Evolutionary conservation across 345 rosid species (phyloP).

Genomic region (Gossypium bickii): DNA sequence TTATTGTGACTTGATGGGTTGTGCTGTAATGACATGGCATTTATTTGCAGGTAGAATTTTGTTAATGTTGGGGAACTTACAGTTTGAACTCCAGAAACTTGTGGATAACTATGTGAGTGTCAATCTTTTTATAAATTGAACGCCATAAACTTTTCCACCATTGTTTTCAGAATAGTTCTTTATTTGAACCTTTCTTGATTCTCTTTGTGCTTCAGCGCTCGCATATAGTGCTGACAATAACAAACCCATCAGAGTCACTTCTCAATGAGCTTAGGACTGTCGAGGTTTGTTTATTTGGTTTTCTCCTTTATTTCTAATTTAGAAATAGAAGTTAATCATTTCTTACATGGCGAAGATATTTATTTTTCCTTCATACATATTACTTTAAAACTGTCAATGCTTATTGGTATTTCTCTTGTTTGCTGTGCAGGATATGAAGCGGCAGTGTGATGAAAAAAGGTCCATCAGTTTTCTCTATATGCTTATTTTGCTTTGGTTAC

Average conservation of each 20-base stretch:
- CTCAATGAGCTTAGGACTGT: slow-evolving; percentile 87
- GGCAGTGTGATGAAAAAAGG: slow-evolving; percentile 68
- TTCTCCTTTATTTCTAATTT: slow-evolving; percentile 12
- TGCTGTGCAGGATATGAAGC: slow-evolving; percentile 87
- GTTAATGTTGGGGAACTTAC: slow-evolving; percentile 73
- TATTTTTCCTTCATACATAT: background rate
- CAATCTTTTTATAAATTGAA: slow-evolving; percentile 10
- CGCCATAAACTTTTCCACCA: background rate
- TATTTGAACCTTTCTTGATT: slow-evolving; percentile 8
- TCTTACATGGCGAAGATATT: background rate
- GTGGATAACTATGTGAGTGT: slow-evolving; percentile 88
- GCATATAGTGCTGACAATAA: slow-evolving; percentile 71
- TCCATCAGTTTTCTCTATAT: slow-evolving; percentile 16
- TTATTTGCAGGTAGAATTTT: slow-evolving; percentile 59
- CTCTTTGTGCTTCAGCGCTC: slow-evolving; percentile 58
- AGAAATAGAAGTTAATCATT: slow-evolving; percentile 13
- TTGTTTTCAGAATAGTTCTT: background rate
- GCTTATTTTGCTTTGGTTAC: slow-evolving; percentile 16
- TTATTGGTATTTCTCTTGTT: slow-evolving; percentile 20
- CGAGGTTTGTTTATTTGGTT: slow-evolving; percentile 60
- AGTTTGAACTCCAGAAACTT: slow-evolving; percentile 80
- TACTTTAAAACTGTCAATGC: background rate
- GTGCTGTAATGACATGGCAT: slow-evolving; percentile 15
- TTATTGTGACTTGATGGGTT: background rate
- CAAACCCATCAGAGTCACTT: slow-evolving; percentile 90